Base-by-base conservation (phyloP, 2,329 filamentous ascomycete species). In the Xylariomycetidae sp. region DNA sequence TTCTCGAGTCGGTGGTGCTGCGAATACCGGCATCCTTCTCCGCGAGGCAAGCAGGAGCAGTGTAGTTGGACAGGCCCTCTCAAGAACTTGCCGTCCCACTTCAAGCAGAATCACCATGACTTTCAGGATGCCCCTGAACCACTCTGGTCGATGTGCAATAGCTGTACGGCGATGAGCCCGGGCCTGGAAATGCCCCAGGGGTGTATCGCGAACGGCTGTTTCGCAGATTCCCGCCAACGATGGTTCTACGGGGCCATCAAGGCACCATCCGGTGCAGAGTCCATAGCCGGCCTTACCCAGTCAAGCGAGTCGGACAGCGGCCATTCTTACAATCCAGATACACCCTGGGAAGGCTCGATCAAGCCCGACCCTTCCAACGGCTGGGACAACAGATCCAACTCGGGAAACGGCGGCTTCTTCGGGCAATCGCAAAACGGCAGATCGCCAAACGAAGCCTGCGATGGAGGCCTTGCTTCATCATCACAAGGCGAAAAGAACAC, bases 61-160 rank as follows among this genome's bases (percentile, higher is more conserved):
- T n/a, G n/a, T n/a, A n/a, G n/a, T 4, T 57, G 53, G 53, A 48
- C 49, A 3, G 54, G 54, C 4, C 37, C 51, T 6, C 33, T 50
- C 14, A 6, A 39, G 9, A 31, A 47, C 17, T 38, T 57, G n/a
- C 17, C 24, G 3, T 10, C 6, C 17, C 54, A 57, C 29, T 57
- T 52, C 23, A 26, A 29, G 14, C 32, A 22, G 12, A 23, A 33
- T 9, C 54, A 57, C 22, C 43, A 46, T 15, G 16, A 36, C n/a
- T 54, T 55, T 29, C 20, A 44, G 4, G 40, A 37, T 3, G 29
- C 37, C 3, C 32, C 28, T 3, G 29, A 30, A 6, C 31, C 38
- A 16, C 29, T 36, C n/a, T 49, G 45, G 39, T 45, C 46, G 9
- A 37, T 44, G 10, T 57, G 54, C 26, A 32, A 32, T 3, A 5